phyloP scores from a whole-genome alignment of 1,284 basidiomycete species.

The Cryptococcus sp. region DNA sequence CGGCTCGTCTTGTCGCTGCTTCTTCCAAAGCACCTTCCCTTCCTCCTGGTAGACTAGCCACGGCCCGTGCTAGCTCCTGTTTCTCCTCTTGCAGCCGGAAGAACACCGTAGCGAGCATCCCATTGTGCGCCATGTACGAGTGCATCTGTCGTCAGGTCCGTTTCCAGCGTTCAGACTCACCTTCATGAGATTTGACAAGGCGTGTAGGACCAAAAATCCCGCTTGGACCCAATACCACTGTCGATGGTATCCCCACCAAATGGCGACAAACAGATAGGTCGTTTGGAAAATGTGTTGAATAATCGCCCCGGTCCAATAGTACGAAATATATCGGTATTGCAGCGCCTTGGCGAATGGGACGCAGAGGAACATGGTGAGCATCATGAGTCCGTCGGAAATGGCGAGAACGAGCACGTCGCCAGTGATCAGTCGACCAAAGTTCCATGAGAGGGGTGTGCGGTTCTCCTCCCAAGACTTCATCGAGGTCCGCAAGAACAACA shows the following conservation, averaged over 20 bases:
- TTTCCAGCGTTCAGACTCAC: conserved; percentile 12
- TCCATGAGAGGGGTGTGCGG: conserved; percentile 71
- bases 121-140: conserved; percentile 87
- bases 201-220: conserved; percentile 82
- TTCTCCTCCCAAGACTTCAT: conserved; percentile 66
- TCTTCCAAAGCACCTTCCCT: conserved; percentile 30
- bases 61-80: conserved; percentile 25
- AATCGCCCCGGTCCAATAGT: conserved; percentile 65
- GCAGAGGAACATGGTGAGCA: conserved; percentile 64
- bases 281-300: conserved; percentile 77
- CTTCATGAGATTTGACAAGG: conserved; percentile 46
- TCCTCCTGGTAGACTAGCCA: conserved; percentile 36
- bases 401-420: conserved; percentile 77
- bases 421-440: conserved; percentile 83
- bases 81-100: conserved; percentile 35
- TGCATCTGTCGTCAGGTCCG: conserved; percentile 55
- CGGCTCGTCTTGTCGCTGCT: conserved; percentile 25
- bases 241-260: conserved; percentile 54
- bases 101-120: conserved; percentile 63
- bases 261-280: conserved; percentile 59
- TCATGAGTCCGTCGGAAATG: conserved; percentile 74
- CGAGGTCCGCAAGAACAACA: conserved; percentile 72
- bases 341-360: conserved; percentile 78
- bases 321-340: conserved; percentile 68
- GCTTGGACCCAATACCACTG: conserved; percentile 99